Conservation (phyloP, 768 basidiomycete species). For the Amanita molliuscula region DNA sequence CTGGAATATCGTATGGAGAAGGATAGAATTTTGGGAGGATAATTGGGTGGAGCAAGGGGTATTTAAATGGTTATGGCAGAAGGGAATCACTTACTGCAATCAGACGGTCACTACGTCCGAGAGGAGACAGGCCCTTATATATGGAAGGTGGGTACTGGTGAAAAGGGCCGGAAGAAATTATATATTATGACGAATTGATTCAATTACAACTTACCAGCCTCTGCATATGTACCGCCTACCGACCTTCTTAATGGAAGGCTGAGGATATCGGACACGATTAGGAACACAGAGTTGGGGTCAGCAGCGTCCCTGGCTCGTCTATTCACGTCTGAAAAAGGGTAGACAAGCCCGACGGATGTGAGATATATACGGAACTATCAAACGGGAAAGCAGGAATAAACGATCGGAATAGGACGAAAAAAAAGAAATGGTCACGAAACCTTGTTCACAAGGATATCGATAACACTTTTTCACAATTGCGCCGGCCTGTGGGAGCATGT, state of each 20-base stretch:
- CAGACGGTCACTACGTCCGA: background rate
- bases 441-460: background rate
- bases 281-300: background rate
- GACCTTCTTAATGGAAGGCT: background rate
- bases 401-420: background rate
- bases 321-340: background rate
- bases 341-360: background rate
- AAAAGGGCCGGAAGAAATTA: background rate
- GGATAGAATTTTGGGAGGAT: background rate
- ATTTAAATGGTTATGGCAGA: background rate
- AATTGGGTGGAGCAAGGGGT: background rate
- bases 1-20: background rate
- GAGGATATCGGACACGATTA: no score
- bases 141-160: background rate
- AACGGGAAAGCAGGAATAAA: background rate
- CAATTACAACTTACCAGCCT: background rate
- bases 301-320: background rate
- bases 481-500: constrained; percentile 17
- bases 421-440: background rate
- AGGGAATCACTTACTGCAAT: background rate
- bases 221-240: background rate
- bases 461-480: background rate
- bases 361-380: background rate
- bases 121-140: background rate
- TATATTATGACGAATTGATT: background rate